Percentiles rank a stretch among this genome's conserved stretches.
Evolutionary conservation across 345 rosid genomes (phyloP).

Genomic region (Acer saccharum): DNA sequence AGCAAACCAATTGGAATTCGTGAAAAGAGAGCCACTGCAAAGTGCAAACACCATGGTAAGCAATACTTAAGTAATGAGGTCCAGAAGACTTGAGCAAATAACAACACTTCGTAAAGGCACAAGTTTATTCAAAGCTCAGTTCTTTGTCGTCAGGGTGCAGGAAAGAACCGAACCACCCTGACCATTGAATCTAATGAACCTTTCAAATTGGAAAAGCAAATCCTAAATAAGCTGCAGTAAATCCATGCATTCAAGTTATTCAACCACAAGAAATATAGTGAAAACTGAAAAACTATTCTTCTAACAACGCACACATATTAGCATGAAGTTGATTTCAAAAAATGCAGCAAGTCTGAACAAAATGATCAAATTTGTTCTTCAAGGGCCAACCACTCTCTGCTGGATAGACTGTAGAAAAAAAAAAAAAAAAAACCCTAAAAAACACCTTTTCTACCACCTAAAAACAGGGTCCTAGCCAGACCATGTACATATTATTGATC

Average conservation of each 20-base stretch:
- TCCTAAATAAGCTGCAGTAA: neutral
- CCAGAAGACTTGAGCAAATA: neutral
- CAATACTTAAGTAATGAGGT: neutral
- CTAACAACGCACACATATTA: neutral
- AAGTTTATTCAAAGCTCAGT: neutral
- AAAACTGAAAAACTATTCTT: neutral
- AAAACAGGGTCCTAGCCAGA: neutral
- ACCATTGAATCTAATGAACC: neutral
- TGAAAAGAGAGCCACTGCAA: conserved; percentile 77
- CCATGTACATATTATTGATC: neutral
- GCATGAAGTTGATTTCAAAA: neutral
- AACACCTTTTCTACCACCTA: neutral
- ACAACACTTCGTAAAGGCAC: neutral
- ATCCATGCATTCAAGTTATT: neutral
- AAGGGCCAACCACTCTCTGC: neutral
- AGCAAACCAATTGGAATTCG: conserved; percentile 93
- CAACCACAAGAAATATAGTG: neutral
- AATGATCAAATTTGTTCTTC: neutral
- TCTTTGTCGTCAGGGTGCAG: neutral
- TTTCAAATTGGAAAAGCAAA: neutral
- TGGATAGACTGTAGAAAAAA: neutral
- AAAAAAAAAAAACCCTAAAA: neutral
- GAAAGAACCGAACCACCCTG: neutral
- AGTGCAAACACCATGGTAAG: conserved; percentile 40
- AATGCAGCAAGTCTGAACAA: neutral